Evolutionary conservation across 148 eudicot genomes (phyloP).

Genomic region (Persicaria tinctoria): DNA sequence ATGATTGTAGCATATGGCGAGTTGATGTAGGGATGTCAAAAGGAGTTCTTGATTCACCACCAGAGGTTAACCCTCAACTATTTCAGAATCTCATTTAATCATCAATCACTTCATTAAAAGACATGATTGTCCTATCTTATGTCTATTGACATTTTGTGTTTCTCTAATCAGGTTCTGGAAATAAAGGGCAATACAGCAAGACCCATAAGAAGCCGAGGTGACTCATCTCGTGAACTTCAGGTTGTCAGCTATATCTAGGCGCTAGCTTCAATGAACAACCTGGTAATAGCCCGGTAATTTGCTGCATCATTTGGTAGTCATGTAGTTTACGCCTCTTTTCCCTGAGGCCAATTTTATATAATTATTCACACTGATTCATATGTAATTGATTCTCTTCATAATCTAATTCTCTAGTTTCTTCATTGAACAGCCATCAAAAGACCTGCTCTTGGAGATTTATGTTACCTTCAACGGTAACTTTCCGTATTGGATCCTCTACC

Average conservation of each 20-base stretch:
- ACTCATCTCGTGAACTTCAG: slow-evolving; percentile 43
- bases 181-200: slow-evolving; percentile 60
- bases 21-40: slow-evolving; percentile 98
- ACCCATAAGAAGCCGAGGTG: slow-evolving; percentile 57
- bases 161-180: slow-evolving; percentile 65
- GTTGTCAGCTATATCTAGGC: slow-evolving; percentile 52
- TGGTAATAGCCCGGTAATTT: neutral
- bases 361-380: neutral
- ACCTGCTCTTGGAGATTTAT: neutral
- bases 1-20: slow-evolving; percentile 84
- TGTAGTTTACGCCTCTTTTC: neutral
- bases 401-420: neutral
- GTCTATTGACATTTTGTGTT: neutral
- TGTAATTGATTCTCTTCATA: neutral
- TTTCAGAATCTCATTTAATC: neutral
- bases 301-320: neutral
- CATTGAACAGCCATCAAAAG: neutral
- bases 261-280: slow-evolving; percentile 2
- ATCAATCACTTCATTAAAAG: neutral
- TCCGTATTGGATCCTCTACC: neutral
- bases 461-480: neutral
- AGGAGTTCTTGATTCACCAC: slow-evolving; percentile 88
- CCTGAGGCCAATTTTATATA: neutral
- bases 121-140: neutral
- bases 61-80: slow-evolving; percentile 49